Percentiles rank a stretch among this genome's conserved stretches.
Conservation (phyloP, 805 yeast genomes). For the Zygotorulaspora danielsina region DNA sequence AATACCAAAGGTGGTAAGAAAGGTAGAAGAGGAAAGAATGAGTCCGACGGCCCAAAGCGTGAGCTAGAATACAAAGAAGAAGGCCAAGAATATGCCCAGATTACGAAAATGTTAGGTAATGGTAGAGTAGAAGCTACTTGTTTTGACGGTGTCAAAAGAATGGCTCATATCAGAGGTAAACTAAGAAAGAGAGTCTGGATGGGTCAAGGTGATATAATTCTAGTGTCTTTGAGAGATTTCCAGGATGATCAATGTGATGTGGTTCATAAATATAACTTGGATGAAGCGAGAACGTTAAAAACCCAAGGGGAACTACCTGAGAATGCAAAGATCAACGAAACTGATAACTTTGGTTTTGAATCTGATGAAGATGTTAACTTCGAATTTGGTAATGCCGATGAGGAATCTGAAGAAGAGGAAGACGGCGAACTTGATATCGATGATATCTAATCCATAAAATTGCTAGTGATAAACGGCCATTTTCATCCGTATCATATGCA, state of each 20-base stretch:
- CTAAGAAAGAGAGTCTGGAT: slow-evolving; percentile 99
- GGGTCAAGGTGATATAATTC: slow-evolving; percentile 96
- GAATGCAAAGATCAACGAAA: slow-evolving; percentile 93
- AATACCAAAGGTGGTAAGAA: slow-evolving; percentile 72
- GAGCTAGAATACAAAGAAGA: slow-evolving; percentile 89
- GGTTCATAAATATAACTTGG: slow-evolving; percentile 92
- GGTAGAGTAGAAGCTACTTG: slow-evolving; percentile 95
- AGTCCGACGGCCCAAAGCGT: slow-evolving; percentile 84
- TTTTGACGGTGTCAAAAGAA: slow-evolving; percentile 89
- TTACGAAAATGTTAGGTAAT: slow-evolving; percentile 96
- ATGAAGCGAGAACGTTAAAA: slow-evolving; percentile 96
- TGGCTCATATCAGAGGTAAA: slow-evolving; percentile 98
- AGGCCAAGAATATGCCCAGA: slow-evolving; percentile 98
- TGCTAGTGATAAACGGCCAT: slow-evolving; percentile 1
- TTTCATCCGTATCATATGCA: slow-evolving; percentile 9
- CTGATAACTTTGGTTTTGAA: slow-evolving; percentile 93
- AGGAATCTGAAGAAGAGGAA: slow-evolving; percentile 65
- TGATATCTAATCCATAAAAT: slow-evolving; percentile 60
- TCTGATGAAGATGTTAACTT: slow-evolving; percentile 97
- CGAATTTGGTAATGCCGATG: slow-evolving; percentile 93
- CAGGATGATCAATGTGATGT: slow-evolving; percentile 98
- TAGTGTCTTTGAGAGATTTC: slow-evolving; percentile 95
- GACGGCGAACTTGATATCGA: slow-evolving; percentile 77
- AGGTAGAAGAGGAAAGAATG: slow-evolving; percentile 98
- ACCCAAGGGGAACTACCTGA: slow-evolving; percentile 96